Conservation (phyloP, 164 flowering plant genomes). For the Magnolia sinica region DNA sequence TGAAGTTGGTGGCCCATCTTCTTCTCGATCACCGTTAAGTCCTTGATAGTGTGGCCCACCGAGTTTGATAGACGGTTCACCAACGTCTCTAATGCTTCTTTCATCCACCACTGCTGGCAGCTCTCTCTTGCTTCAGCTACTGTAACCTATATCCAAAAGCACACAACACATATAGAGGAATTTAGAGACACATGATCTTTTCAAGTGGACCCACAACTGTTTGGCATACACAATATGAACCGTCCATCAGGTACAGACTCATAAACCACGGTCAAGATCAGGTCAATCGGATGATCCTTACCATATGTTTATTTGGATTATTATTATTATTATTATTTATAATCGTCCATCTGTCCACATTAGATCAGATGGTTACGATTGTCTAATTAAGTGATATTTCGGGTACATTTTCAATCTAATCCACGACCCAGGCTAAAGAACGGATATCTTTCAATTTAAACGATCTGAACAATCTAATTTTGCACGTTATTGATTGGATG, state of each 20-base stretch:
- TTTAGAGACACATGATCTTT: background rate
- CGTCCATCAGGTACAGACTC: background rate
- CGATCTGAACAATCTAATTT: no score
- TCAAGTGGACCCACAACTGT: background rate
- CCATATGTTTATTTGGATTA: no score
- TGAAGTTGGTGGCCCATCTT: background rate
- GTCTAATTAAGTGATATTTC: no score
- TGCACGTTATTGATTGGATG: no score
- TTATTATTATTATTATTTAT: no score
- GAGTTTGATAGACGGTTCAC: slow-evolving; percentile 10
- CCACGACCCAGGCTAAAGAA: no score
- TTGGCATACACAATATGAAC: no score
- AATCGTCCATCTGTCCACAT: no score
- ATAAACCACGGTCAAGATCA: background rate
- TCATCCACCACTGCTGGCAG: slow-evolving; percentile 47
- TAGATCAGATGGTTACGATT: no score
- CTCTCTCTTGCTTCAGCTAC: slow-evolving; percentile 39
- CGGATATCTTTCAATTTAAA: no score
- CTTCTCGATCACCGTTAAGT: background rate
- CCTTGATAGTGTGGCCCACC: background rate
- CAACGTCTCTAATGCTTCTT: slow-evolving; percentile 38
- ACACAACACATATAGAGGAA: background rate
- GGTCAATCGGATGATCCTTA: no score
- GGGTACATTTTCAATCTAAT: no score
- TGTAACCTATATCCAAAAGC: slow-evolving; percentile 35